Percentiles rank a stretch among this genome's conserved stretches.
phyloP scores from a whole-genome alignment of 2,329 filamentous ascomycete genomes.

The Aspergillus fijiensis region DNA sequence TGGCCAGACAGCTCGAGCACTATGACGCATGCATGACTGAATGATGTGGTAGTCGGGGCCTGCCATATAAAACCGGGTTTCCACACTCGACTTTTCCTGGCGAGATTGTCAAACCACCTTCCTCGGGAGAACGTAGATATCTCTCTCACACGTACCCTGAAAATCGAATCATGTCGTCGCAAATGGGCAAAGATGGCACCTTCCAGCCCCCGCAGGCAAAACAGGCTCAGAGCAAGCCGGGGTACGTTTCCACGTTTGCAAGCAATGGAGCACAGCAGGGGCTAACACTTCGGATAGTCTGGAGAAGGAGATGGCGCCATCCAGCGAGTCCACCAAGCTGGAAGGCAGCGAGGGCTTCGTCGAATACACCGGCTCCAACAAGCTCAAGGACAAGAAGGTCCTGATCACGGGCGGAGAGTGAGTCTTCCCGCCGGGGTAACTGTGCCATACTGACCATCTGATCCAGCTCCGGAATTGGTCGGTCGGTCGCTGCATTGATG shows the following conservation, averaged over 20 bases:
- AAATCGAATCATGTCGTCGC: conserved; percentile 20
- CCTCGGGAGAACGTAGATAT: neutral
- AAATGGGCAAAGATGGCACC: conserved; percentile 24
- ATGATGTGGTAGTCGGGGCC: neutral
- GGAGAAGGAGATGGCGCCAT: conserved; percentile 23
- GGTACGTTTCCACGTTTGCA: conserved; percentile 16
- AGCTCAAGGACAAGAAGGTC: conserved; percentile 52
- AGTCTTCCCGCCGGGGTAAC: conserved; percentile 19
- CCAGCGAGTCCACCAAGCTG: conserved; percentile 37
- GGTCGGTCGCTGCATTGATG: conserved; percentile 56
- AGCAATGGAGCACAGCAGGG: neutral
- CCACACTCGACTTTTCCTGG: neutral
- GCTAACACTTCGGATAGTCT: conserved; percentile 1
- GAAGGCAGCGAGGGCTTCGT: conserved; percentile 27
- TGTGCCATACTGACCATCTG: neutral
- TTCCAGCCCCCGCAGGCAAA: conserved; percentile 24
- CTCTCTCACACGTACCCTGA: neutral
- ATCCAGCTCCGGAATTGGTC: conserved; percentile 54
- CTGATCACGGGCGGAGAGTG: conserved; percentile 59
- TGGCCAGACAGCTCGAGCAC: neutral
- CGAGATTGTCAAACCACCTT: neutral
- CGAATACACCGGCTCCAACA: conserved; percentile 49
- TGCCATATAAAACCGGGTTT: neutral
- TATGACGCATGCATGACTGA: neutral
- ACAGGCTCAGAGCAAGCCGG: conserved; percentile 30